Percentiles rank a stretch among this genome's conserved stretches.
These are phyloP conservation scores for Plasmodium knowlesi DNA, from an alignment of 169 alveolate species.

Conservation along the genomic window DNA sequence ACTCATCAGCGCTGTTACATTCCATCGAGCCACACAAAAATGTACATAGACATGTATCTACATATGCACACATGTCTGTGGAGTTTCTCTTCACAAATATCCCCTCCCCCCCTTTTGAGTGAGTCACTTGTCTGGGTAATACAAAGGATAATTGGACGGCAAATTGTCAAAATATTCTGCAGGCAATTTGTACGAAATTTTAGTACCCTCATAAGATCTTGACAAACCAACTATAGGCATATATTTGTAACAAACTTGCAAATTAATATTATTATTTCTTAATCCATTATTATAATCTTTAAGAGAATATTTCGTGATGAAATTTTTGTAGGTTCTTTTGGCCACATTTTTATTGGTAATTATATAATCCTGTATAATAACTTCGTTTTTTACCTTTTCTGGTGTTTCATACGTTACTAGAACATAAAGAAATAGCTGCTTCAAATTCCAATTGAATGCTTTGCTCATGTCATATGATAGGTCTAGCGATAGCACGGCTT, in stretches of 20 bases:
- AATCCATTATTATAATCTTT: constrained; percentile 70
- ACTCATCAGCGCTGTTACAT: not conserved
- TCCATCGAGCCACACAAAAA: not conserved
- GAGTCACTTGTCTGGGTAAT: constrained; percentile 56
- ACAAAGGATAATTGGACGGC: constrained; percentile 47
- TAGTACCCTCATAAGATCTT: constrained; percentile 52
- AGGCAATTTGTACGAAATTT: constrained; percentile 53
- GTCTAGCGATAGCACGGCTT: constrained; percentile 61
- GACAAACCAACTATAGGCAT: constrained; percentile 65
- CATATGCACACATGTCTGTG: not conserved
- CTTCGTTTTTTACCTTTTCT: constrained; percentile 36
- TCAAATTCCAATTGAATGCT: constrained; percentile 73
- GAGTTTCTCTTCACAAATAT: not conserved
- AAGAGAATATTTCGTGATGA: constrained; percentile 56
- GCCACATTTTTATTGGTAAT: constrained; percentile 19
- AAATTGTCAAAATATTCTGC: constrained; percentile 50
- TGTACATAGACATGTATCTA: not conserved
- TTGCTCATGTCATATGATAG: constrained; percentile 72
- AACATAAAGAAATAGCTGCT: constrained; percentile 64
- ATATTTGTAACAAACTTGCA: constrained; percentile 71
- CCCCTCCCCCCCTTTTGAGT: not conserved
- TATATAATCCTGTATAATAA: constrained; percentile 61
- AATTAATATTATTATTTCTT: constrained; percentile 50
- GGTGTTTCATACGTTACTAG: constrained; percentile 73
- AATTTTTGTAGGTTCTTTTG: constrained; percentile 21